Percentiles rank a stretch among this genome's conserved stretches.
These are phyloP conservation scores for Chrysanthemum lavandulifolium DNA, from an alignment of 129 eudicot species.

Conservation along the genomic window DNA sequence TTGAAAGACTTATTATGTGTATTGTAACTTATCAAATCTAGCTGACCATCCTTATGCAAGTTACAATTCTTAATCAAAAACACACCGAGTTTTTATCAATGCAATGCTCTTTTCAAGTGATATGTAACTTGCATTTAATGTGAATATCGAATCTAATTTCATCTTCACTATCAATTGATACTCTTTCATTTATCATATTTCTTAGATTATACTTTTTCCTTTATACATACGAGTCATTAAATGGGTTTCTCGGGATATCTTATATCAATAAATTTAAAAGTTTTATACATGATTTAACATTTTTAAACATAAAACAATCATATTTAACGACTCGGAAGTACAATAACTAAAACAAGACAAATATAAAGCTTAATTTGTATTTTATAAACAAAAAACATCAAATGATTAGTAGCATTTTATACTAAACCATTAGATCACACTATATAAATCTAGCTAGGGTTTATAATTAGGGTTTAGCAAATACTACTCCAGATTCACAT, in stretches of 20 bases:
- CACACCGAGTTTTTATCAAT: not conserved
- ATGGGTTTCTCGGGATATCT: no score
- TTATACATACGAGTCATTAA: no score
- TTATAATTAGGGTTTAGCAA: constrained; percentile 31
- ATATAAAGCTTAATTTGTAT: no score
- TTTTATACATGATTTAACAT: no score
- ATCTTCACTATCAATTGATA: no score
- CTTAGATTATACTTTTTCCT: not conserved
- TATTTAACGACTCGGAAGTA: no score
- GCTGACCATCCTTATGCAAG: not conserved
- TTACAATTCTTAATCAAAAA: not conserved
- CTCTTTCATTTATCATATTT: not conserved
- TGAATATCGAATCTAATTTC: not conserved
- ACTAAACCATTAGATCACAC: constrained; percentile 18
- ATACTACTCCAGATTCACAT: not conserved
- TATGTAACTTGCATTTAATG: not conserved
- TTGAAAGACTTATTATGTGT: no score
- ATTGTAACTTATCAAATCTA: no score
- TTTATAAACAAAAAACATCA: not conserved
- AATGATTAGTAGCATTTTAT: not conserved
- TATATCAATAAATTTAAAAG: no score
- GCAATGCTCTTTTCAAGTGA: no score
- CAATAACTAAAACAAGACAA: no score
- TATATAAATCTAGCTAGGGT: constrained; percentile 18
- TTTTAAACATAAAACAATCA: no score